Conservation (phyloP, 108 stramenopile species). For the Nitzschia sp. region DNA sequence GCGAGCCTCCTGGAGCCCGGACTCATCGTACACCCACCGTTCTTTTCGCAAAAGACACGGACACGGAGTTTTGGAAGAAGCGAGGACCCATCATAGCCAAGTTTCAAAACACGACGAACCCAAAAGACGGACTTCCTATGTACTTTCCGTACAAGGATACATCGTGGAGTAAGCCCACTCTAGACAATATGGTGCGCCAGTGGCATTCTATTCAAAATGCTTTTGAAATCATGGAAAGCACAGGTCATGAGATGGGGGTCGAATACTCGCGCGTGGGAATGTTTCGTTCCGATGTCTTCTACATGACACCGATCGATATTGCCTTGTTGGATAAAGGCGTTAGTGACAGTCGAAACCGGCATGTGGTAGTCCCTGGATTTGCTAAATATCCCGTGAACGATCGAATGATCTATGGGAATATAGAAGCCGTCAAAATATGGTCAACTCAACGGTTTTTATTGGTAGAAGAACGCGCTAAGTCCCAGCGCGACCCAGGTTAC, state of each 20-base stretch:
- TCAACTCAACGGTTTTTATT: slow-evolving; percentile 42
- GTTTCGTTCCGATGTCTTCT: slow-evolving; percentile 35
- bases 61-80: slow-evolving; percentile 22
- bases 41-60: slow-evolving; percentile 21
- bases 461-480: slow-evolving; percentile 30
- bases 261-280: slow-evolving; percentile 33
- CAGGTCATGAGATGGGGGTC: slow-evolving; percentile 6
- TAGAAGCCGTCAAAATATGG: slow-evolving; percentile 47
- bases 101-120: slow-evolving; percentile 17
- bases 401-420: slow-evolving; percentile 53
- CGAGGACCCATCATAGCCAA: slow-evolving; percentile 22
- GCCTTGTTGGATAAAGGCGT: slow-evolving; percentile 17
- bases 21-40: slow-evolving; percentile 11
- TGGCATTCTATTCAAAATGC: slow-evolving; percentile 28
- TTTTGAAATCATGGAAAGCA: slow-evolving; percentile 5
- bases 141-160: slow-evolving; percentile 29
- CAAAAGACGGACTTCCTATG: slow-evolving; percentile 4
- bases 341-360: slow-evolving; percentile 13
- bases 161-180: not conserved
- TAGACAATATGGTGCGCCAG: slow-evolving; percentile 31
- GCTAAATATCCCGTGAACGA: slow-evolving; percentile 36
- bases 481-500: not conserved
- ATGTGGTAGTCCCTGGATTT: slow-evolving; percentile 32
- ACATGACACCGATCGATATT: slow-evolving; percentile 18
- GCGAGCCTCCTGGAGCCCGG: not conserved